Evolutionary conservation across 1,284 basidiomycete genomes (phyloP), one percentile per base, ranked within the genome.

Genomic region (Xanthoconium separans): DNA sequence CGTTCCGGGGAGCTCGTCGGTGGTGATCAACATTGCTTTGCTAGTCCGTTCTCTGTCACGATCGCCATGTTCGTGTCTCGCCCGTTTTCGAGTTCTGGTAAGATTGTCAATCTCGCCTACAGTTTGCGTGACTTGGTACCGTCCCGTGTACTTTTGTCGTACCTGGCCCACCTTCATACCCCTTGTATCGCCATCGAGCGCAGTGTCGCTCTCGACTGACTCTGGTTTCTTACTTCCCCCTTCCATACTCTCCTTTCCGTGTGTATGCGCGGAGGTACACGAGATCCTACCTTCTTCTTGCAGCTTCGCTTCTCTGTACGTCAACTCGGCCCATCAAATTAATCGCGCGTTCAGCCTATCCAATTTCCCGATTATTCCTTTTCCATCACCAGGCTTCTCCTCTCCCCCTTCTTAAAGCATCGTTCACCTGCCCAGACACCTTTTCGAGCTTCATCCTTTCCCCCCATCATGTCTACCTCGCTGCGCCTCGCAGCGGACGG

Each of bases 251-350:
- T 49, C 53, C 57, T 48, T 56, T 53, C 56, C 54, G 58, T 58
- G 57, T 70, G 58, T 51, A 34, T 54, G 53, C 56, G 53, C 65
- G 66, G 66, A 62, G 57, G 55, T 66, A 47, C 56, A 50, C 46
- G 56, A 70, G 62, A 57, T 59, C 61, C 59, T 56, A 55, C 44
- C 55, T 57, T 54, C 59, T 66, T 65, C 60, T 58, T 59, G 43
- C 58, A 47, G 47, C 63, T 54, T 54, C 57, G 47, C 70, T 69
- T 69, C 67, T 64, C 70, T 73, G 65, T 73, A 73, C 68, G 71
- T 69, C 70, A 73, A 65, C 46, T 53, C 46, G 55, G 31, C 20
- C 57, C 63, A 54, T 68, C 62, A 70, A 65, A 72, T 69, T 69
- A 71, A 71, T 61, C 60, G 56, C 65, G 40, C 55, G 41, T 65